Conservation (phyloP, 1,284 basidiomycete species). For the Meira miltonrushii region DNA sequence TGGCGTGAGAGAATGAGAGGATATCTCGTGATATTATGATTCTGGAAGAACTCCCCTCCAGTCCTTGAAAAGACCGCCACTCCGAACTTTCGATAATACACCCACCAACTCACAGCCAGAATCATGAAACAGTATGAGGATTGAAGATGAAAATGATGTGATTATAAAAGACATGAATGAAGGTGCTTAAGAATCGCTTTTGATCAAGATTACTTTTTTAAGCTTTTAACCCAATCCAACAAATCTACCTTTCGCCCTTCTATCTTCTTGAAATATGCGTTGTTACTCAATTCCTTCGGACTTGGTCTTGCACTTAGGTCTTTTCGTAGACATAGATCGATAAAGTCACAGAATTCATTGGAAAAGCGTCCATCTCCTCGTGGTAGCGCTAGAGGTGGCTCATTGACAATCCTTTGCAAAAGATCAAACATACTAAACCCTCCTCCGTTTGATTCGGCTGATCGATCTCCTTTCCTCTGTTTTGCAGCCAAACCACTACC, state of each 20-base stretch:
- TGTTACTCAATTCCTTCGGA: constrained; percentile 43
- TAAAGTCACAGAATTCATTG: constrained; percentile 38
- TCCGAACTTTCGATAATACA: too few relatives aligned
- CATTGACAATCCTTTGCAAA: constrained; percentile 91
- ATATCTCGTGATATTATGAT: too few relatives aligned
- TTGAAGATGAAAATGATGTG: background rate
- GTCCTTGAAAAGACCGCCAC: too few relatives aligned
- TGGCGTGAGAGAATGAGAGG: too few relatives aligned
- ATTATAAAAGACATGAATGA: background rate
- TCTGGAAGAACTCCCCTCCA: too few relatives aligned
- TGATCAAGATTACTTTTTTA: constrained; percentile 1
- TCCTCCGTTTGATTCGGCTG: constrained; percentile 54
- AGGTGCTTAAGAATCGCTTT: background rate
- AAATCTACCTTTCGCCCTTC: constrained; percentile 4
- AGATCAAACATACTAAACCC: constrained; percentile 96
- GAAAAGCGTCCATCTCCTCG: constrained; percentile 27
- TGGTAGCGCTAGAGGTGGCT: constrained; percentile 43
- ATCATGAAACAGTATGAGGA: background rate
- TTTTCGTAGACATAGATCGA: constrained; percentile 44
- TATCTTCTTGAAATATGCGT: constrained; percentile 13
- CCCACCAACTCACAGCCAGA: background rate
- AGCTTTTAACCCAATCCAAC: constrained; percentile 4
- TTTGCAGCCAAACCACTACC: constrained; percentile 6
- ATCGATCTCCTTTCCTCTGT: background rate
- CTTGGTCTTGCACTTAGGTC: constrained; percentile 40